These are phyloP conservation scores for Henckelia pumila DNA, from an alignment of 257 asterid genomes.

Conservation along the genomic window DNA sequence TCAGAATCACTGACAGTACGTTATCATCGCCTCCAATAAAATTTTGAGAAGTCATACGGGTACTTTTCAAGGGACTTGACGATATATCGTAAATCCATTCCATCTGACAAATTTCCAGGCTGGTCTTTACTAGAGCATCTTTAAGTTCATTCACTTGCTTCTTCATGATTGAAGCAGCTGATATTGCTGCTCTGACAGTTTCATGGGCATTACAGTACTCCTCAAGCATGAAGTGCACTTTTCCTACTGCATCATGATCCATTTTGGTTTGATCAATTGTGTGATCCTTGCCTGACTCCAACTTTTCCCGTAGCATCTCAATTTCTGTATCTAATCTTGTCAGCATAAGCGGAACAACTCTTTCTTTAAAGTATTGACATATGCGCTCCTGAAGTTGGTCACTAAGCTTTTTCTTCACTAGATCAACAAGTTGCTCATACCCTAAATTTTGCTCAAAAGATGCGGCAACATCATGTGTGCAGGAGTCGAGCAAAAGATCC, in stretches of 20 bases:
- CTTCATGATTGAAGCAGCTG: conserved; percentile 79
- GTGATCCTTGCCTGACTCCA: conserved; percentile 43
- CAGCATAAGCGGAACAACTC: conserved; percentile 63
- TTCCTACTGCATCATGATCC: conserved; percentile 43
- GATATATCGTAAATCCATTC: conserved; percentile 85
- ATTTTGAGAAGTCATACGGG: conserved; percentile 56
- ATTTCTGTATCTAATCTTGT: conserved; percentile 64
- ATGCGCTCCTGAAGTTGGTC: conserved; percentile 68
- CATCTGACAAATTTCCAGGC: conserved; percentile 79
- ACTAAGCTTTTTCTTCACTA: conserved; percentile 59
- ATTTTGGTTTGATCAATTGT: conserved; percentile 37
- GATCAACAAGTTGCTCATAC: conserved; percentile 81
- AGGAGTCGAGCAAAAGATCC: conserved; percentile 83
- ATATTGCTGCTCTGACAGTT: conserved; percentile 82
- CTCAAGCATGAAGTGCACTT: conserved; percentile 71
- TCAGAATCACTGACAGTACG: conserved; percentile 58
- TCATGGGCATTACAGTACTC: conserved; percentile 89
- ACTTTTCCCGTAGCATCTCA: conserved; percentile 49
- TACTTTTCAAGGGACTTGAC: conserved; percentile 56
- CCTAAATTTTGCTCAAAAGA: conserved; percentile 79
- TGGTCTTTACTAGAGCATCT: conserved; percentile 71
- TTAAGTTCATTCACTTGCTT: conserved; percentile 71
- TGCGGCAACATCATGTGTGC: conserved; percentile 63
- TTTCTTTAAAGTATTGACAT: conserved; percentile 71
- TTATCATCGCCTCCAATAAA: conserved; percentile 53